These are phyloP conservation scores for Pseudogymnoascus sp. DNA, from an alignment of 2,329 filamentous ascomycete species.

Conservation along the genomic window DNA sequence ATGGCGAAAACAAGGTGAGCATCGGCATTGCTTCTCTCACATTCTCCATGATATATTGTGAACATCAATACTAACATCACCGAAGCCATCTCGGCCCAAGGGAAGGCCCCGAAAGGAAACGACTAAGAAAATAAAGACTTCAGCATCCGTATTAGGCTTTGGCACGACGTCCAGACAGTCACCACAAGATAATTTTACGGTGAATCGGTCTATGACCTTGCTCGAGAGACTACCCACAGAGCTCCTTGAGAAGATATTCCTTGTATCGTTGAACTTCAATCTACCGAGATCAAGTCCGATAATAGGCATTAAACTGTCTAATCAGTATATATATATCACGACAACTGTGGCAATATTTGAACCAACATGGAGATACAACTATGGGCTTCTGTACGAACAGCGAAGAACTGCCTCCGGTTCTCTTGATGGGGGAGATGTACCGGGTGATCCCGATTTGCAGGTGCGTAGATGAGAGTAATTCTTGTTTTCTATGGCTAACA, in stretches of 20 bases:
- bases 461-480: not conserved
- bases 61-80: not conserved
- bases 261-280: conserved; percentile 22
- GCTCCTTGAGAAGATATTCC: conserved; percentile 24
- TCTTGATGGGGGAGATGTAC: not conserved
- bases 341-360: conserved; percentile 22
- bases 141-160: not conserved
- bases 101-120: conserved; percentile 6
- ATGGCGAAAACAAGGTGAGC: not conserved
- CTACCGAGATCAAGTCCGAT: conserved; percentile 24
- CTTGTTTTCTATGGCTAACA: not conserved
- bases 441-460: not conserved
- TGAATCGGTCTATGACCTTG: conserved; percentile 21
- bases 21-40: not conserved
- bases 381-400: not conserved
- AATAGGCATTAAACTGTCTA: conserved; percentile 24
- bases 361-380: conserved; percentile 20
- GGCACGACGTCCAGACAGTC: conserved; percentile 12
- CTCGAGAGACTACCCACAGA: conserved; percentile 26
- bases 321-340: conserved; percentile 19
- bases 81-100: not conserved
- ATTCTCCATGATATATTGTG: not conserved
- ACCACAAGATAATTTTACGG: conserved; percentile 22
- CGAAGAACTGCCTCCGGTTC: not conserved
- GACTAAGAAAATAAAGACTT: not conserved